phyloP scores from a whole-genome alignment of 192 early-diverging fungal species.

The Rhizophagus sp. region DNA sequence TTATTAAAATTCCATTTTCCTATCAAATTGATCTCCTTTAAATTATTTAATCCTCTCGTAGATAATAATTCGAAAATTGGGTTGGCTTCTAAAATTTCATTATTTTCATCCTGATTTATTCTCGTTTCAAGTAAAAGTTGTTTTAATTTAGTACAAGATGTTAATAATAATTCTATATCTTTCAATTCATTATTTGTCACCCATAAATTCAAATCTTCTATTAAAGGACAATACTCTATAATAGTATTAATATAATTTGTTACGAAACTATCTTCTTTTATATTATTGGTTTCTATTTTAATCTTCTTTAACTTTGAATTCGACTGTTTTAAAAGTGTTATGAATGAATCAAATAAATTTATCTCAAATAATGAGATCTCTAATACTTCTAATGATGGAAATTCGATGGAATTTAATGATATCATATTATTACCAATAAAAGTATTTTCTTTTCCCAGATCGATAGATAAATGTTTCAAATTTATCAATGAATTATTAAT shows the following conservation, averaged over 20 bases:
- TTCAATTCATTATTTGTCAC: neutral
- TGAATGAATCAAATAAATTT: neutral
- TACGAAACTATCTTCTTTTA: neutral
- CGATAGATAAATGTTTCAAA: neutral
- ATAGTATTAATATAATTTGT: neutral
- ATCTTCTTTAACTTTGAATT: neutral
- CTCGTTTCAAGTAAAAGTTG: neutral
- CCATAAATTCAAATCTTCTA: neutral
- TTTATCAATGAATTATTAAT: neutral
- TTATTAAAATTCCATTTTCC: neutral
- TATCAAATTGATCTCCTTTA: neutral
- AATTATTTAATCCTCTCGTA: neutral
- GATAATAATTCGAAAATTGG: neutral
- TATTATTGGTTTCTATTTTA: neutral
- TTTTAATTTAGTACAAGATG: neutral
- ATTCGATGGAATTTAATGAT: neutral
- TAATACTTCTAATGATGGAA: neutral
- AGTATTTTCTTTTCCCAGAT: neutral
- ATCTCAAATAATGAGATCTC: neutral
- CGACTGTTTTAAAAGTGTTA: neutral
- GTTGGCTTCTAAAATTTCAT: neutral
- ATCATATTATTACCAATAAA: neutral
- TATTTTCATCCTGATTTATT: neutral
- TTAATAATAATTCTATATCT: neutral
- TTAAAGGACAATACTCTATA: neutral